phyloP scores from a whole-genome alignment of 1,284 basidiomycete species.

The Porodaedalea pini region DNA sequence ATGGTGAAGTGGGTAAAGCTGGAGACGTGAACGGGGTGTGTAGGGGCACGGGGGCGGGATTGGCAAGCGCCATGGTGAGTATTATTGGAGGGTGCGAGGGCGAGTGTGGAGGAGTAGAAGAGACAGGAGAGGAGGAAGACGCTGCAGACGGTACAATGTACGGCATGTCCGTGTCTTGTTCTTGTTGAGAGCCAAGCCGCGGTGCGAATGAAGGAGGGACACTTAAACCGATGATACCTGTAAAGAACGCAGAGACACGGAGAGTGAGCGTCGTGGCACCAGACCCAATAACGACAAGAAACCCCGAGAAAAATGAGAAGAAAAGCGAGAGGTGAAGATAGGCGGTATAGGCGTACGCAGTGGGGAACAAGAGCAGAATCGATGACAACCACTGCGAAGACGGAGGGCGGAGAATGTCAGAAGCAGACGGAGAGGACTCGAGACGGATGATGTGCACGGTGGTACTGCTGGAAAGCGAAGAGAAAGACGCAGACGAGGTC shows the following conservation, averaged over 20 bases:
- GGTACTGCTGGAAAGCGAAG: neutral
- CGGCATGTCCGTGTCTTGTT: slow-evolving; percentile 2
- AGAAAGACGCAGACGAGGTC: neutral
- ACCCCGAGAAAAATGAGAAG: neutral
- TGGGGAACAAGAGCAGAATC: neutral
- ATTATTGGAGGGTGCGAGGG: slow-evolving; percentile 1
- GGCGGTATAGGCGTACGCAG: neutral
- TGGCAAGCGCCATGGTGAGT: slow-evolving; percentile 1
- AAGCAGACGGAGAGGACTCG: neutral
- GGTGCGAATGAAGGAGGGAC: neutral
- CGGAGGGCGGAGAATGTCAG: neutral
- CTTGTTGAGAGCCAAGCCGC: neutral
- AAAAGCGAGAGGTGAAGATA: neutral
- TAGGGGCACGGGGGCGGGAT: slow-evolving; percentile 9
- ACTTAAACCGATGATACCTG: neutral
- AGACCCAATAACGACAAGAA: neutral
- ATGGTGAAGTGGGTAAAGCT: neutral
- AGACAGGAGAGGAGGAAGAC: neutral
- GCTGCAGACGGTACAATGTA: slow-evolving; percentile 9
- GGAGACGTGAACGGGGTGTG: slow-evolving; percentile 3
- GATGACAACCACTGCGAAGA: neutral
- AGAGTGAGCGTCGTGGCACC: neutral
- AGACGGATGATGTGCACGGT: neutral
- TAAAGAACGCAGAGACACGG: neutral
- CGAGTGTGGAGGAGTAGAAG: neutral